Evolutionary conservation across 495 filamentous ascomycete species (phyloP), one percentile per base, ranked within the genome.

Genomic region (Tuber calosporum): DNA sequence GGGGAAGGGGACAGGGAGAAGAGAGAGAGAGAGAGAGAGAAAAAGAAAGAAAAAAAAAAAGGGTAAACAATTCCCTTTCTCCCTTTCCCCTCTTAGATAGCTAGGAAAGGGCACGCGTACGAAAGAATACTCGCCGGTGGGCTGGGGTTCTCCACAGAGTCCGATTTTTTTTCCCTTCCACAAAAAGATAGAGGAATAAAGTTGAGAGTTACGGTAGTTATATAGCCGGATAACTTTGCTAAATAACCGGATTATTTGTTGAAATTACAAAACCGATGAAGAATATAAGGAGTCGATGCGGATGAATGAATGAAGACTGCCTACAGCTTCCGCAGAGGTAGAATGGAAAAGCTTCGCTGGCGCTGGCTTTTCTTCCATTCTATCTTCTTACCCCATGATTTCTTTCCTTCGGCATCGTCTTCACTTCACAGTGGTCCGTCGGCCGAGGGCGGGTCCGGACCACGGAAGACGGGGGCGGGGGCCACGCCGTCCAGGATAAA

Each of bases 231-330:
- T 67, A 69, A n/a, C 45, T 77, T 53, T 30, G 53, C 48, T 70
- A 67, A 77, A 78, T 71, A 77, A 78, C 76, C 75, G 76, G 76
- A 78, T 78, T 78, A 77, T 75, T 77, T 62, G n/a, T 75, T 73
- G 38, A 68, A 62, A 73, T 73, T 78, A 58, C 76, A 77, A 77
- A 77, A 73, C 76, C 70, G 74, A 78, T 78, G 74, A 68, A 71
- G 74, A 77, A 62, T 67, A 17, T 45, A 36, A 71, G 48, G 39
- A 45, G 68, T 73, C 70, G 75, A 77, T 78, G 70, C 70, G 75
- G 73, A 77, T 77, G 73, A 76, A 77, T 77, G 73, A 76, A 77
- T 77, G 67, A 68, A 70, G 72, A 37, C 66, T 75, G 76, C 76
- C 70, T 78, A 71, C 70, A 78, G 76, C 77, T 77, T 77, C 76